Percentiles rank a stretch among this genome's conserved stretches.
phyloP scores from a whole-genome alignment of 352 stramenopile species.

The Aphanomyces cochlioides region DNA sequence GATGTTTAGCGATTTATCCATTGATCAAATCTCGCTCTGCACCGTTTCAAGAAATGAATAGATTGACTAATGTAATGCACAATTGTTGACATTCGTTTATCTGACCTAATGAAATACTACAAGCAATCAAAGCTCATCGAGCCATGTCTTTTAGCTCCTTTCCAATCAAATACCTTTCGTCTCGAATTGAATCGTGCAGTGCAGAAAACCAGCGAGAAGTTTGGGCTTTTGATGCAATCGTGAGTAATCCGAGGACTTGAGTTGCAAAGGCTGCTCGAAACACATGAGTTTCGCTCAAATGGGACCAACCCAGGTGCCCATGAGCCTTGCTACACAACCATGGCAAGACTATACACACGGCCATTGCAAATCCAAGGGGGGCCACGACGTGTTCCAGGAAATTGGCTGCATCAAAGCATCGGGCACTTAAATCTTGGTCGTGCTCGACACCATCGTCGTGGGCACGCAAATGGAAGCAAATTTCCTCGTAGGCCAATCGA shows the following conservation, averaged over 20 bases:
- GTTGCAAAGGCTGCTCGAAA: conserved; percentile 27
- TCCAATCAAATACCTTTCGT: conserved; percentile 84
- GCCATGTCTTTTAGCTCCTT: conserved; percentile 83
- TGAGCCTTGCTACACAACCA: conserved; percentile 46
- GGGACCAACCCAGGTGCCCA: conserved; percentile 44
- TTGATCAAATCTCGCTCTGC: too few species aligned
- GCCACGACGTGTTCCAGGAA: conserved; percentile 64
- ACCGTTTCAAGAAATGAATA: too few species aligned
- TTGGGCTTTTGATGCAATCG: conserved; percentile 47
- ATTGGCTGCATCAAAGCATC: conserved; percentile 66
- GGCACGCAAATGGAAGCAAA: conserved; percentile 26
- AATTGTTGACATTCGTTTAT: too few species aligned
- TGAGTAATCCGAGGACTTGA: conserved; percentile 39
- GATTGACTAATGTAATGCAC: too few species aligned
- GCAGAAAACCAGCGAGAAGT: conserved; percentile 59
- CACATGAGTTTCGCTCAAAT: conserved; percentile 54
- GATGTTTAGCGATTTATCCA: too few species aligned
- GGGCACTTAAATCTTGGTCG: conserved; percentile 52
- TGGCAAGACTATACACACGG: conserved; percentile 53
- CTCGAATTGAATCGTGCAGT: conserved; percentile 79
- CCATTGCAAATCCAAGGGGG: conserved; percentile 50
- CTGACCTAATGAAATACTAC: too few species aligned
- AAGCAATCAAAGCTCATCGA: conserved; percentile 37
- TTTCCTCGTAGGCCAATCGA: conserved; percentile 19
- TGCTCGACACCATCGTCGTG: conserved; percentile 32